A percentile compares a stretch with the other conserved stretches of the same genome.
Conservation (phyloP, 805 yeast species). For the Suhomyces sp. region DNA sequence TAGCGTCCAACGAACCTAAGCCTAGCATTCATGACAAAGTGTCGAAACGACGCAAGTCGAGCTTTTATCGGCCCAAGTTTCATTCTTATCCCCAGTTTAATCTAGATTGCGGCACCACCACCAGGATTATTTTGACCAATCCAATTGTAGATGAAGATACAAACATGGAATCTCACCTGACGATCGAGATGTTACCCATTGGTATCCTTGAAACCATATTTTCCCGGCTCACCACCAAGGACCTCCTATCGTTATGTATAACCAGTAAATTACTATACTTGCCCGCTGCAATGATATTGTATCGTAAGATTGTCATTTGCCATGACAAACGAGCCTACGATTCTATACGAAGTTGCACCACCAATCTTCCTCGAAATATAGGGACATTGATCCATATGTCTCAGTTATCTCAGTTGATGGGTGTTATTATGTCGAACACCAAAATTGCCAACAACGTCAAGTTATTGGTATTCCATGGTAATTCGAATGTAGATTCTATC, state of each 20-base stretch:
- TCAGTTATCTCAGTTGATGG: constrained; percentile 11
- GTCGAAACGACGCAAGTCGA: constrained; percentile 2
- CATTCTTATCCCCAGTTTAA: neutral
- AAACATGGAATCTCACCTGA: neutral
- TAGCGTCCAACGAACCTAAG: neutral
- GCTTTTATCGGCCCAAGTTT: constrained; percentile 2
- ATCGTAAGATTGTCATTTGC: constrained; percentile 20
- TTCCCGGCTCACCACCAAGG: constrained; percentile 16
- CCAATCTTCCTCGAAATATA: constrained; percentile 10
- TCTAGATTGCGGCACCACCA: neutral
- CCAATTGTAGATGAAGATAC: neutral
- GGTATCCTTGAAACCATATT: constrained; percentile 17
- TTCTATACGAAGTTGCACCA: constrained; percentile 8
- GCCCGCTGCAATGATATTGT: constrained; percentile 24
- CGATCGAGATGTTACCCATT: constrained; percentile 15
- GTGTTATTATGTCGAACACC: constrained; percentile 9
- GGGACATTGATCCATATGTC: constrained; percentile 19
- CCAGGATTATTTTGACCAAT: constrained; percentile 8
- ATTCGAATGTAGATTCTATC: neutral
- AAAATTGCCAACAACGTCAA: constrained; percentile 13
- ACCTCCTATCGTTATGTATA: constrained; percentile 20
- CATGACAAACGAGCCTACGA: constrained; percentile 9
- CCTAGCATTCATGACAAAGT: neutral
- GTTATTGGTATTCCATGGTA: constrained; percentile 8
- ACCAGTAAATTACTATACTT: constrained; percentile 21